Conservation (phyloP, 306 rosid species). For the Malus sieversii region DNA sequence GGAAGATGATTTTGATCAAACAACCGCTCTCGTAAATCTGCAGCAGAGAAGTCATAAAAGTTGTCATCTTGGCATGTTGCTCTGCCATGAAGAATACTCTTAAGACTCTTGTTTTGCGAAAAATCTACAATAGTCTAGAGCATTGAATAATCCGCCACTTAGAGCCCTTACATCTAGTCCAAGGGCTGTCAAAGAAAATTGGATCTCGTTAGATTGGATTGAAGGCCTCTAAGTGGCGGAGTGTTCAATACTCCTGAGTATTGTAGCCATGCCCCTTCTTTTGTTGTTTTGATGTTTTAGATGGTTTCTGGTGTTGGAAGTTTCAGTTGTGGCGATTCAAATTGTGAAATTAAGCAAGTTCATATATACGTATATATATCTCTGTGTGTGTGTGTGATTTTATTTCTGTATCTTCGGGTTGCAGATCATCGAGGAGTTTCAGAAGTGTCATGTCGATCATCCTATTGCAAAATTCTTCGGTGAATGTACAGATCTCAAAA, state of each 20-base stretch:
- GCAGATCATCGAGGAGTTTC: slow-evolving; percentile 74
- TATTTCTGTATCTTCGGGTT: background rate
- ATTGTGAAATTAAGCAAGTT: background rate
- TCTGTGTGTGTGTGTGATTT: background rate
- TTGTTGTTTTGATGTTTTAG: background rate
- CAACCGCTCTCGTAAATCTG: background rate
- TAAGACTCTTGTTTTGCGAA: background rate
- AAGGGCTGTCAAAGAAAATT: no score
- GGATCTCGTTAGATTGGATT: no score
- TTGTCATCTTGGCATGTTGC: background rate
- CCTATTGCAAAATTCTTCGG: slow-evolving; percentile 74
- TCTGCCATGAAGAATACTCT: background rate
- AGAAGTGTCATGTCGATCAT: slow-evolving; percentile 76
- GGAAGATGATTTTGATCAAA: background rate
- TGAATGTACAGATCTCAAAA: slow-evolving; percentile 81
- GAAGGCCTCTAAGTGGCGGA: no score
- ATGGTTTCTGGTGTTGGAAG: background rate
- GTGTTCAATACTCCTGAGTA: no score
- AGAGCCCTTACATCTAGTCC: no score
- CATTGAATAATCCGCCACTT: no score
- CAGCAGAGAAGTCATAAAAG: background rate
- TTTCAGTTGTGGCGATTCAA: background rate
- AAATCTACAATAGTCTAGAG: no score
- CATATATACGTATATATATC: no score
- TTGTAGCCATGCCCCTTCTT: no score